Conservation (phyloP, 345 rosid genomes). For the Salix exigua region DNA sequence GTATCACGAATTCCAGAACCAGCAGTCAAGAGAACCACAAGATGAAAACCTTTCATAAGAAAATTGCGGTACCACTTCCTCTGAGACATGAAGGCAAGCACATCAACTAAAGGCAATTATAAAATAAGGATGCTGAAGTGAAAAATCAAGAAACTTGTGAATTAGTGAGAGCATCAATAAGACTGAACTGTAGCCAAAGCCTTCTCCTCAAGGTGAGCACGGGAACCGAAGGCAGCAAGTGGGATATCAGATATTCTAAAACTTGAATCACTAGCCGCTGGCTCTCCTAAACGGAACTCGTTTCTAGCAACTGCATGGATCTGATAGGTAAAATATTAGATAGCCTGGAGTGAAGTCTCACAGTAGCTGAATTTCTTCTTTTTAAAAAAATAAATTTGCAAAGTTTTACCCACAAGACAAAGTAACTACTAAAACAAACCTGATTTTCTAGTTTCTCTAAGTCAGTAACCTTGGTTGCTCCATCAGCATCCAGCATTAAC, state of each 20-base stretch:
- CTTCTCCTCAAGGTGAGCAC: conserved; percentile 97
- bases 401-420: background rate
- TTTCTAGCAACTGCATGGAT: conserved; percentile 68
- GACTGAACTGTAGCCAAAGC: conserved; percentile 88
- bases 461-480: conserved; percentile 93
- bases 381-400: background rate
- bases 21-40: conserved; percentile 78
- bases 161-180: background rate
- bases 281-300: conserved; percentile 46
- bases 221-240: conserved; percentile 88
- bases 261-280: conserved; percentile 32
- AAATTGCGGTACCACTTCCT: conserved; percentile 98
- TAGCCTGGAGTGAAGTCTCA: background rate
- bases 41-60: conserved; percentile 95
- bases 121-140: background rate
- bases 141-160: background rate
- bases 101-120: conserved; percentile 20
- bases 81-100: conserved; percentile 39
- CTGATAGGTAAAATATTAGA: conserved; percentile 50
- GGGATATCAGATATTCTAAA: conserved; percentile 65
- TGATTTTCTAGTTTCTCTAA: conserved; percentile 91
- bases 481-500: conserved; percentile 99
- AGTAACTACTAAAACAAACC: conserved; percentile 42
- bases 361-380: background rate
- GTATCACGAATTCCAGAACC: conserved; percentile 98